Conservation (phyloP, 495 filamentous ascomycete genomes). For the Aspergillus cavernicola region DNA sequence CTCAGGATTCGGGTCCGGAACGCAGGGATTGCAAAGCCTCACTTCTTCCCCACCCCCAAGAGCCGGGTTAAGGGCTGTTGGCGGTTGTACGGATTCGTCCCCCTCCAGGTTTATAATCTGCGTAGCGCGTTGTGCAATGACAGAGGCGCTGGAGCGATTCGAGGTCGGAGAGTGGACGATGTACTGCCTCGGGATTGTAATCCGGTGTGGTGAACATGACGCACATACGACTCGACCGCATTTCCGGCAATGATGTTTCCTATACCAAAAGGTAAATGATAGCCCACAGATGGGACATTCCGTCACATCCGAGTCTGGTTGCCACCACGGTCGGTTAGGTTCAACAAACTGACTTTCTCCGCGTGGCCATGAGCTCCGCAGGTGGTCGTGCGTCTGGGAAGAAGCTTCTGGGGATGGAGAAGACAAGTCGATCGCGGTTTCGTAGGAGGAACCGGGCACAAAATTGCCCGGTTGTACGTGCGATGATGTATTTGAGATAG, state of each 20-base stretch:
- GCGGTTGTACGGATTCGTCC: constrained; percentile 26
- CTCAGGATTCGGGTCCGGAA: constrained; percentile 82
- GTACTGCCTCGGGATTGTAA: constrained; percentile 89
- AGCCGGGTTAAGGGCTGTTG: constrained; percentile 43
- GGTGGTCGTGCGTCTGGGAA: constrained; percentile 10
- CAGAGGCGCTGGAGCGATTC: constrained; percentile 16
- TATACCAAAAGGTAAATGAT: constrained; percentile 78
- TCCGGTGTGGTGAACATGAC: constrained; percentile 87
- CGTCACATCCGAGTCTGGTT: constrained; percentile 74
- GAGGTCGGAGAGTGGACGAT: constrained; percentile 78
- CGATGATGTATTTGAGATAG: constrained; percentile 19
- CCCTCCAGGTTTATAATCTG: constrained; percentile 41
- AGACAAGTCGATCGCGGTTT: constrained; percentile 36
- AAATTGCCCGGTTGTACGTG: constrained; percentile 13
- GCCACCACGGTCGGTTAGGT: constrained; percentile 67
- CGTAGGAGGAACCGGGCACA: constrained; percentile 29
- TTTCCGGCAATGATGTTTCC: constrained; percentile 95
- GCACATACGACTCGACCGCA: constrained; percentile 93
- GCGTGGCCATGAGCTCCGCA: constrained; percentile 13
- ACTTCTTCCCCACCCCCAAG: constrained; percentile 82
- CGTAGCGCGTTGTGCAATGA: constrained; percentile 18
- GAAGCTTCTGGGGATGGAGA: constrained; percentile 23
- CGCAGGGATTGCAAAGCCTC: constrained; percentile 89
- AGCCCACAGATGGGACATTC: constrained; percentile 77
- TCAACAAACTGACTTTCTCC: constrained; percentile 20